These are phyloP conservation scores for Melampsora abietis-canadensis DNA, from an alignment of 1,284 basidiomycete species.

Conservation along the genomic window DNA sequence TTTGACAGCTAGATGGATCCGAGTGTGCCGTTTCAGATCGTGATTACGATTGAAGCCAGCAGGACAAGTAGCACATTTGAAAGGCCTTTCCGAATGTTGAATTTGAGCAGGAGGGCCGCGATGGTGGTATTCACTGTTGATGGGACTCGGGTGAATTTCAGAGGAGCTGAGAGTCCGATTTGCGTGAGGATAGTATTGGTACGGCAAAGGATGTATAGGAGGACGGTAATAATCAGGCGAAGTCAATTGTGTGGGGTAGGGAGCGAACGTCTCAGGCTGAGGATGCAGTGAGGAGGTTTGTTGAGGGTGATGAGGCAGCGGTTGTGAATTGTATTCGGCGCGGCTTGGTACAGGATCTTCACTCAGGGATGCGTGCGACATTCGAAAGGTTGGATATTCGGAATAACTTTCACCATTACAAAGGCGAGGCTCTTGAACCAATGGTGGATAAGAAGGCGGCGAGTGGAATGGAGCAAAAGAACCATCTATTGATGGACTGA, in stretches of 20 bases:
- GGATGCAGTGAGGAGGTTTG: background rate
- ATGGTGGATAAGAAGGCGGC: background rate
- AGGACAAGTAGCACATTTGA: slow-evolving; percentile 63
- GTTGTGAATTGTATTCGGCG: background rate
- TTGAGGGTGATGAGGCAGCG: background rate
- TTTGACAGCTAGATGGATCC: slow-evolving; percentile 56
- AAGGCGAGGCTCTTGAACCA: slow-evolving; percentile 1
- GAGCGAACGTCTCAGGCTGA: background rate
- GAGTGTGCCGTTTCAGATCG: slow-evolving; percentile 67
- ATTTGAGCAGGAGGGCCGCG: background rate
- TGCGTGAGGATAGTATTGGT: background rate
- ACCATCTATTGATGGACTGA: slow-evolving; percentile 1
- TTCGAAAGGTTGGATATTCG: slow-evolving; percentile 3
- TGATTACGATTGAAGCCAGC: slow-evolving; percentile 71
- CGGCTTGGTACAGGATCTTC: background rate
- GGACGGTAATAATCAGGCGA: background rate
- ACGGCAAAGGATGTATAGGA: background rate
- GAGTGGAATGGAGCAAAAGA: background rate
- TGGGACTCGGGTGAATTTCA: background rate
- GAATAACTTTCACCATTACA: background rate
- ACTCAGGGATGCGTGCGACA: background rate
- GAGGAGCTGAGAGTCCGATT: background rate
- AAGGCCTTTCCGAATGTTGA: slow-evolving; percentile 56
- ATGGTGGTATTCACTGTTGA: background rate
- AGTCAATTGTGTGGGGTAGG: background rate